Percentiles rank a stretch among this genome's conserved stretches.
Evolutionary conservation across 805 yeast species (phyloP).

Genomic region (Yamadazyma insecticola): DNA sequence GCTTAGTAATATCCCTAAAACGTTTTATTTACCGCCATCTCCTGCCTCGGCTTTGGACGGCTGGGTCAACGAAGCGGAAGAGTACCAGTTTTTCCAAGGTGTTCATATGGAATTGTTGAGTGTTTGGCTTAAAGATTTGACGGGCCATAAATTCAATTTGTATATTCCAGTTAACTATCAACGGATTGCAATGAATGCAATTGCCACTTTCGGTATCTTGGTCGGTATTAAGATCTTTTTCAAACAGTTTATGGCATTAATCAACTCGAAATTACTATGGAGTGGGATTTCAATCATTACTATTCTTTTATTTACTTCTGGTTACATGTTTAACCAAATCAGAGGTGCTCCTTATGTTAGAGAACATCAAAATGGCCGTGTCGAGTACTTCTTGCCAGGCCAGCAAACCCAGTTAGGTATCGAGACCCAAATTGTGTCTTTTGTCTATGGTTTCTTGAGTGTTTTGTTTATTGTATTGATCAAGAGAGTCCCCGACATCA

Average conservation of each 20-base stretch:
- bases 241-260: slow-evolving; percentile 22
- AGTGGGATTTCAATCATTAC: slow-evolving; percentile 58
- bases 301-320: slow-evolving; percentile 71
- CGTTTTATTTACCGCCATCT: slow-evolving; percentile 58
- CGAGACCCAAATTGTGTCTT: slow-evolving; percentile 83
- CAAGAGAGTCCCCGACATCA: slow-evolving; percentile 48
- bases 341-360: slow-evolving; percentile 66
- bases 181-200: slow-evolving; percentile 29
- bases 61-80: slow-evolving; percentile 23
- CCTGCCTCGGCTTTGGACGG: slow-evolving; percentile 25
- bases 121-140: slow-evolving; percentile 29
- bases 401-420: slow-evolving; percentile 77
- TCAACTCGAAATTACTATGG: slow-evolving; percentile 64
- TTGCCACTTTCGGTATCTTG: slow-evolving; percentile 19
- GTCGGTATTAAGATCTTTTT: slow-evolving; percentile 22
- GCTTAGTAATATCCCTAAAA: slow-evolving; percentile 74
- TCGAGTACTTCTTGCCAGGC: slow-evolving; percentile 44
- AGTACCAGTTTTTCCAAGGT: slow-evolving; percentile 45
- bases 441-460: slow-evolving; percentile 67
- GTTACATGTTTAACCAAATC: slow-evolving; percentile 91
- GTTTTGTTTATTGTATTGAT: slow-evolving; percentile 55
- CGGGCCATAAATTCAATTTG: slow-evolving; percentile 31
- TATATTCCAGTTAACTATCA: slow-evolving; percentile 41
- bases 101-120: slow-evolving; percentile 35
- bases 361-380: slow-evolving; percentile 32